Percentiles rank a stretch among this genome's conserved stretches.
Conservation (phyloP, 2,329 filamentous ascomycete genomes). For the Septoria linicola region DNA sequence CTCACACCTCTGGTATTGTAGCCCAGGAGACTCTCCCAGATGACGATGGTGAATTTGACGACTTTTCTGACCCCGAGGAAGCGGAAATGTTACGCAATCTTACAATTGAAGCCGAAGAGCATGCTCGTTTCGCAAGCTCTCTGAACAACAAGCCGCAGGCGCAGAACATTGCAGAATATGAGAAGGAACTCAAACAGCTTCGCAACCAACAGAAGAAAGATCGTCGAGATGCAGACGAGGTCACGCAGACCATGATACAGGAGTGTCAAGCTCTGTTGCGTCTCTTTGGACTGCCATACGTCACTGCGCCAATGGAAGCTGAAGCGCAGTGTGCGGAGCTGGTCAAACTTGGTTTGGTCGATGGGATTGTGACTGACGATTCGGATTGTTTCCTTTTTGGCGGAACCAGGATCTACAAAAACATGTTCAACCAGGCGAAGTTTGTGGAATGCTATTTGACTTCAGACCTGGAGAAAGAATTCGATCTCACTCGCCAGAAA, state of each 20-base stretch:
- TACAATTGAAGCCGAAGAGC: constrained; percentile 87
- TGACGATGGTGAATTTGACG: constrained; percentile 42
- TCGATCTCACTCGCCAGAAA: constrained; percentile 80
- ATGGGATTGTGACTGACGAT: constrained; percentile 97
- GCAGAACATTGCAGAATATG: constrained; percentile 76
- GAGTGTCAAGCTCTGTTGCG: constrained; percentile 90
- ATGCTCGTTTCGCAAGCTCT: constrained; percentile 85
- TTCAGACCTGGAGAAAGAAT: constrained; percentile 80
- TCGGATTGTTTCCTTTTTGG: constrained; percentile 96
- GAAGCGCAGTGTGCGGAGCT: constrained; percentile 96
- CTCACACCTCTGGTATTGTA: constrained; percentile 34
- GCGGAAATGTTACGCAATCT: constrained; percentile 84
- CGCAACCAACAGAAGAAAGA: constrained; percentile 96
- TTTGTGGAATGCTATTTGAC: constrained; percentile 94
- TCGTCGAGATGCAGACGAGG: constrained; percentile 90
- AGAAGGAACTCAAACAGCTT: constrained; percentile 80
- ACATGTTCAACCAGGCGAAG: constrained; percentile 99
- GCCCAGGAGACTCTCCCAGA: constrained; percentile 31
- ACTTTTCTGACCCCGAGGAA: constrained; percentile 80
- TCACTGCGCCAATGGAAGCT: constrained; percentile 98
- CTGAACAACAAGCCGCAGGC: constrained; percentile 72
- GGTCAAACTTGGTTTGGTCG: constrained; percentile 80
- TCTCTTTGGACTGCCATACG: constrained; percentile 91
- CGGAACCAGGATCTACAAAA: constrained; percentile 95
- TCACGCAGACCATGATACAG: constrained; percentile 91